These are phyloP conservation scores for Teunomyces pallodes DNA, from an alignment of 805 yeast genomes.

Conservation along the genomic window DNA sequence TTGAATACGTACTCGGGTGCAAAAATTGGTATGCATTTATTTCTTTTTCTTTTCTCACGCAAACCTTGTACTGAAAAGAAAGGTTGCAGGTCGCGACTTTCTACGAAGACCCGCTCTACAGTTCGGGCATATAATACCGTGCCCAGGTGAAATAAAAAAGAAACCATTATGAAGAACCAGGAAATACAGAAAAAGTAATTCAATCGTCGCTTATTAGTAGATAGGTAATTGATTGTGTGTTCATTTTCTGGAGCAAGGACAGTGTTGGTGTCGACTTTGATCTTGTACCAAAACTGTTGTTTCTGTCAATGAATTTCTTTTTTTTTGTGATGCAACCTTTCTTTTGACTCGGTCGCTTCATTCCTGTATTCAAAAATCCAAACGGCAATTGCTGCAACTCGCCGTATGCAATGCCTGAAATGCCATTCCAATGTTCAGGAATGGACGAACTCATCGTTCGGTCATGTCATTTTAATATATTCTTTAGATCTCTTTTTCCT, in stretches of 20 bases:
- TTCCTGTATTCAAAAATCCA: not conserved
- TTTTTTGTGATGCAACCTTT: not conserved
- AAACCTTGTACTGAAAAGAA: not conserved
- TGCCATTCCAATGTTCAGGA: not conserved
- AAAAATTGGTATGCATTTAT: not conserved
- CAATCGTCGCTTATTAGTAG: too few species aligned
- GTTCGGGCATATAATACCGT: not conserved
- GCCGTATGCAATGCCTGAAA: not conserved
- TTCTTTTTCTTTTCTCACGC: too few species aligned
- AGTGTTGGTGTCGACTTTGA: too few species aligned
- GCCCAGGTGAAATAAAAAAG: not conserved
- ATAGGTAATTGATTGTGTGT: too few species aligned
- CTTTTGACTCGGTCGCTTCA: too few species aligned
- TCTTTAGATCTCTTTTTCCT: not conserved
- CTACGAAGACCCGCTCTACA: not conserved
- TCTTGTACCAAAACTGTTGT: too few species aligned
- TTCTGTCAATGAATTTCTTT: not conserved
- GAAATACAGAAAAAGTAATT: too few species aligned
- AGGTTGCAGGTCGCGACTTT: not conserved
- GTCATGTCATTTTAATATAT: constrained; percentile 3
- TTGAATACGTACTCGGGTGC: not conserved
- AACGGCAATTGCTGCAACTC: constrained; percentile 1
- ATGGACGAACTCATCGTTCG: constrained; percentile 2
- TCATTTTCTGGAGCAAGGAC: too few species aligned
- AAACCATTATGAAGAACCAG: not conserved